phyloP scores from a whole-genome alignment of 306 rosid species.

The Lithocarpus polystachyus region DNA sequence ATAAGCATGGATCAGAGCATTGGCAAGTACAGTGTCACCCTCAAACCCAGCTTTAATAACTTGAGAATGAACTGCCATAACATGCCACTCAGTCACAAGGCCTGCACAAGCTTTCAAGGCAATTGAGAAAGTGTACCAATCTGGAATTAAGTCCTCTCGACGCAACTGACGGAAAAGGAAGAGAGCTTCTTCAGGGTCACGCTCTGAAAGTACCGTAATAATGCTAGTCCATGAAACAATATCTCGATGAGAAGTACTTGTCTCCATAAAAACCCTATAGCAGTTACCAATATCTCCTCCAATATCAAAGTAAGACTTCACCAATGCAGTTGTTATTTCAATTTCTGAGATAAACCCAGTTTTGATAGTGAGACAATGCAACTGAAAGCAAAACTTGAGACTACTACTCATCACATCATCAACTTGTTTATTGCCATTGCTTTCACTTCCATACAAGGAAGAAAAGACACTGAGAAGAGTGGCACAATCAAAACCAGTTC shows the following conservation, averaged over 20 bases:
- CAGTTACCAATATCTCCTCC: conserved; percentile 58
- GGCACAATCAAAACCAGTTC: conserved; percentile 63
- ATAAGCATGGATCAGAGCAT: conserved; percentile 87
- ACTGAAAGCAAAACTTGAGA: conserved; percentile 47
- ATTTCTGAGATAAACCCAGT: conserved; percentile 53
- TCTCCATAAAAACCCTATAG: conserved; percentile 66
- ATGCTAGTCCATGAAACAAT: conserved; percentile 85
- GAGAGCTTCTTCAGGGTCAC: conserved; percentile 67
- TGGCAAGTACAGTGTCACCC: conserved; percentile 55
- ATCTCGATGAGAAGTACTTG: conserved; percentile 44
- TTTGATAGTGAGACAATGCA: conserved; percentile 67
- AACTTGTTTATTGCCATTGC: conserved; percentile 18
- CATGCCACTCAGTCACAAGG: conserved; percentile 58
- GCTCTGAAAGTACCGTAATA: conserved; percentile 59
- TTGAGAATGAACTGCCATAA: conserved; percentile 60
- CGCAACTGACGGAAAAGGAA: conserved; percentile 59
- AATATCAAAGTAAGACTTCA: conserved; percentile 64
- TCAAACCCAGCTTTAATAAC: conserved; percentile 63
- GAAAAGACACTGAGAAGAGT: conserved; percentile 61
- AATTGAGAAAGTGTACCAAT: conserved; percentile 71
- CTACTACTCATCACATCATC: not conserved
- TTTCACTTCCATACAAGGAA: conserved; percentile 42
- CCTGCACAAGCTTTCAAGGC: conserved; percentile 77
- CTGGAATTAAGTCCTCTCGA: conserved; percentile 51
- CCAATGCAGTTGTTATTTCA: conserved; percentile 68